Evolutionary conservation across 805 yeast species (phyloP).

Genomic region (Wickerhamiella sorbophila): DNA sequence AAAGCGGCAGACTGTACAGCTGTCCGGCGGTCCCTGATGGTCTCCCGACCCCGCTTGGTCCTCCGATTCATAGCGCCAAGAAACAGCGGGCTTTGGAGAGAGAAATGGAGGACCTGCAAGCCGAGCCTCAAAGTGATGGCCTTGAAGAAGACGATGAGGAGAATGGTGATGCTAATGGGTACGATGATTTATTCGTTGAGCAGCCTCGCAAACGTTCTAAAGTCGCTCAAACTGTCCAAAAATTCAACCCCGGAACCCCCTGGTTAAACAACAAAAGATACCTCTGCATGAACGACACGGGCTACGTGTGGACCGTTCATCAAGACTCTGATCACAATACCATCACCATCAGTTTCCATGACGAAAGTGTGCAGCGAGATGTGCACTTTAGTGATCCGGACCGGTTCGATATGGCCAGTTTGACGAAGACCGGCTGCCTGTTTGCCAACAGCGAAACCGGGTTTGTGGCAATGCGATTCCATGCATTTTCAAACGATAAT

Average conservation of each 20-base stretch:
- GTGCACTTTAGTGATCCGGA: conserved; percentile 71
- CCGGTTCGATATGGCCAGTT: conserved; percentile 59
- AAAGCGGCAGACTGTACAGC: conserved; percentile 23
- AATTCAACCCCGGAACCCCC: conserved; percentile 86
- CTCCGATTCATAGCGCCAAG: conserved; percentile 11
- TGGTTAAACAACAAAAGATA: conserved; percentile 61
- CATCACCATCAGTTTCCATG: conserved; percentile 80
- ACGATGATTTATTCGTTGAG: conserved; percentile 1
- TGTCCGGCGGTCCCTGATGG: conserved; percentile 9
- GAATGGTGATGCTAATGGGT: conserved; percentile 26
- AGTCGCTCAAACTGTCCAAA: conserved; percentile 22
- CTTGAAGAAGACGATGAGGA: conserved; percentile 46
- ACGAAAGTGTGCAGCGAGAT: conserved; percentile 57
- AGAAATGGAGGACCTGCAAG: conserved; percentile 11
- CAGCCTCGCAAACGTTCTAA: not conserved
- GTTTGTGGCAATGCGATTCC: conserved; percentile 49
- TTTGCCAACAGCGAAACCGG: conserved; percentile 37
- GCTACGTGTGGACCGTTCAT: conserved; percentile 68
- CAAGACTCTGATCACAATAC: conserved; percentile 44
- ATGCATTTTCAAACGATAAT: conserved; percentile 42
- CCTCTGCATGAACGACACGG: conserved; percentile 63
- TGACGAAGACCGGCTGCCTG: conserved; percentile 52
- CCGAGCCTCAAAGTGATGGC: conserved; percentile 20
- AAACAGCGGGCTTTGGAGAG: conserved; percentile 25
- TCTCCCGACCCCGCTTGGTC: conserved; percentile 19